Evolutionary conservation across 768 basidiomycete genomes (phyloP).

Genomic region (Gloeostereum incarnatum): DNA sequence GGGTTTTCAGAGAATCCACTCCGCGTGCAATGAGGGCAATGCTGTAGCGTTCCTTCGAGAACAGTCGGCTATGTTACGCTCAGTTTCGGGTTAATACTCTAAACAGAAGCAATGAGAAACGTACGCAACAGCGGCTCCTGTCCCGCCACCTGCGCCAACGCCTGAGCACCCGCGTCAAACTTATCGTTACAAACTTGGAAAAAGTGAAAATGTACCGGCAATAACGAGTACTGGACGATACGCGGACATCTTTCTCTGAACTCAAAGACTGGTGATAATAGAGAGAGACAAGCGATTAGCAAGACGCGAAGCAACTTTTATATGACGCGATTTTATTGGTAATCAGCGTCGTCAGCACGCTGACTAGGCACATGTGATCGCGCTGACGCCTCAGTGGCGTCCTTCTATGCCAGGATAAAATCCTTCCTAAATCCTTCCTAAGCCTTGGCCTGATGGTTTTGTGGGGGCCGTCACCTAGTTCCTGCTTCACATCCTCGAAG

Average conservation of each 20-base stretch:
- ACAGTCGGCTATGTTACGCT: conserved; percentile 34
- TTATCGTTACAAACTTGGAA: neutral
- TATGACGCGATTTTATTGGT: too few relatives aligned
- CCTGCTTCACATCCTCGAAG: too few relatives aligned
- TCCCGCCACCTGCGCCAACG: conserved; percentile 37
- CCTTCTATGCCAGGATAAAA: too few relatives aligned
- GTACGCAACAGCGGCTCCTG: conserved; percentile 52
- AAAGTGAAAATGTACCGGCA: conserved; percentile 32
- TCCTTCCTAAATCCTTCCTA: too few relatives aligned
- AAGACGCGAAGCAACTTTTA: too few relatives aligned
- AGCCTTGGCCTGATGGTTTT: too few relatives aligned
- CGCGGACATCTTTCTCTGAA: conserved; percentile 18
- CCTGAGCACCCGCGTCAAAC: conserved; percentile 18
- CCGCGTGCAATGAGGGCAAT: conserved; percentile 61
- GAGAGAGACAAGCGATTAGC: too few relatives aligned
- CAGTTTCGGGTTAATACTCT: neutral
- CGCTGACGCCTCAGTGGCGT: too few relatives aligned
- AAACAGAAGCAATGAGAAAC: conserved; percentile 11
- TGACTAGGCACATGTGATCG: too few relatives aligned
- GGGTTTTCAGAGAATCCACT: conserved; percentile 34
- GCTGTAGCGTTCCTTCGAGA: conserved; percentile 54
- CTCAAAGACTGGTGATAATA: too few relatives aligned
- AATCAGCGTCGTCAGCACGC: too few relatives aligned
- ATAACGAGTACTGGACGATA: conserved; percentile 47
- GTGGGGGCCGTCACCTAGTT: too few relatives aligned